These are phyloP conservation scores for Colletotrichum eremochloae DNA, from an alignment of 2,329 filamentous ascomycete genomes.

Conservation along the genomic window DNA sequence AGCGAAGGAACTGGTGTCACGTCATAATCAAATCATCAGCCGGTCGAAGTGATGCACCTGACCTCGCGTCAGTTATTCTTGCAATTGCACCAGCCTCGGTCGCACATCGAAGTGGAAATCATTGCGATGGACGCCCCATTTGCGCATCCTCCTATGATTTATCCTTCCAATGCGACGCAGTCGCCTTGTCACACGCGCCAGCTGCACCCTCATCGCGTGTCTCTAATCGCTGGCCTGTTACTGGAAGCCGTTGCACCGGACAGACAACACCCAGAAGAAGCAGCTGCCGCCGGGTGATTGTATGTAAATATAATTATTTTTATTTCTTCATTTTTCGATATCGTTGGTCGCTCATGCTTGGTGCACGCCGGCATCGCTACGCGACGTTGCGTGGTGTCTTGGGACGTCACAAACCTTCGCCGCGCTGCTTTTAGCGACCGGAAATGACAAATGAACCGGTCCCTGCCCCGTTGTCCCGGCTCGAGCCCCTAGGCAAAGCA, in stretches of 20 bases:
- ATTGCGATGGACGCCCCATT: constrained; percentile 21
- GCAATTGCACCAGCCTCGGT: constrained; percentile 8
- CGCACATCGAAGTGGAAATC: constrained; percentile 6
- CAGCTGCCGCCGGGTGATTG: not conserved
- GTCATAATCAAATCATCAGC: constrained; percentile 15
- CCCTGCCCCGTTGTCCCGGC: constrained; percentile 24
- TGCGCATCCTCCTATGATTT: constrained; percentile 15
- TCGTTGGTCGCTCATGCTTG: not conserved
- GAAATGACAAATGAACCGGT: constrained; percentile 25
- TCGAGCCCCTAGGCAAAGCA: constrained; percentile 18
- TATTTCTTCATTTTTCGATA: not conserved
- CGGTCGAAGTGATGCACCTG: not conserved
- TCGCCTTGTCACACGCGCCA: constrained; percentile 15
- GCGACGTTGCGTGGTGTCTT: not conserved
- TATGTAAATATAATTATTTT: too few species aligned
- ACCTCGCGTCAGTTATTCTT: constrained; percentile 1
- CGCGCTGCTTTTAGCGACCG: constrained; percentile 11
- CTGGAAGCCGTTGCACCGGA: constrained; percentile 3
- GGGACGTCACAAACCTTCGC: not conserved
- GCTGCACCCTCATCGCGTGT: constrained; percentile 23
- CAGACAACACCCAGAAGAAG: constrained; percentile 9
- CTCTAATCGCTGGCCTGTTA: constrained; percentile 19
- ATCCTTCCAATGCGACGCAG: constrained; percentile 6
- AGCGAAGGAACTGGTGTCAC: constrained; percentile 9
- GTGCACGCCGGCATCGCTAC: not conserved